These are phyloP conservation scores for Penicillium janthinellum DNA, from an alignment of 2,329 filamentous ascomycete species.

Conservation along the genomic window DNA sequence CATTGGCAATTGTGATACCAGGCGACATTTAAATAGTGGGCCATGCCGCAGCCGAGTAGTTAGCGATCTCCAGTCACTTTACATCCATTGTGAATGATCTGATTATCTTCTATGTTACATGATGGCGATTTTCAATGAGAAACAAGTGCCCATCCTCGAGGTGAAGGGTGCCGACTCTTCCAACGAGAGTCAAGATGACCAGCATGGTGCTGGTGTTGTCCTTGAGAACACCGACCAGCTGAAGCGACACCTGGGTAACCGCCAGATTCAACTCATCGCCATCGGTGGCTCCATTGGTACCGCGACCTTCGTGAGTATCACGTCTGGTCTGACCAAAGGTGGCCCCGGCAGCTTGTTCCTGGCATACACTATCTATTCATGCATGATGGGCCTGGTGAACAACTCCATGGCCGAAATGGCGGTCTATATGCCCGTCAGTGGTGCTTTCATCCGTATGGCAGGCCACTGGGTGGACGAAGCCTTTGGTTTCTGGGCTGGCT, in stretches of 20 bases:
- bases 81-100: not conserved
- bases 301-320: slow-evolving; percentile 41
- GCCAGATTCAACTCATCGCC: slow-evolving; percentile 25
- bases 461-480: slow-evolving; percentile 50
- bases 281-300: slow-evolving; percentile 45
- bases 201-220: not conserved
- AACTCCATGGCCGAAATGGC: slow-evolving; percentile 49
- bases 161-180: not conserved
- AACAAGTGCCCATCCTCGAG: not conserved
- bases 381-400: slow-evolving; percentile 36
- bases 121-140: not conserved
- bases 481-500: slow-evolving; percentile 46
- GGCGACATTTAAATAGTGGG: not conserved
- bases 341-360: slow-evolving; percentile 42
- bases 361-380: slow-evolving; percentile 33
- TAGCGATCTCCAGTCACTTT: not conserved
- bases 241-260: slow-evolving; percentile 11
- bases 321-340: slow-evolving; percentile 34
- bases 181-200: not conserved
- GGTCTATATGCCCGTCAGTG: slow-evolving; percentile 43
- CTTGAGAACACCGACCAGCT: slow-evolving; percentile 15
- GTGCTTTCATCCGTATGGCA: slow-evolving; percentile 44
- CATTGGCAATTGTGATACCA: not conserved
- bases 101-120: not conserved
- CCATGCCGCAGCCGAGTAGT: not conserved